phyloP scores from a whole-genome alignment of 2,329 filamentous ascomycete genomes.

The Stagonosporopsis tanaceti region DNA sequence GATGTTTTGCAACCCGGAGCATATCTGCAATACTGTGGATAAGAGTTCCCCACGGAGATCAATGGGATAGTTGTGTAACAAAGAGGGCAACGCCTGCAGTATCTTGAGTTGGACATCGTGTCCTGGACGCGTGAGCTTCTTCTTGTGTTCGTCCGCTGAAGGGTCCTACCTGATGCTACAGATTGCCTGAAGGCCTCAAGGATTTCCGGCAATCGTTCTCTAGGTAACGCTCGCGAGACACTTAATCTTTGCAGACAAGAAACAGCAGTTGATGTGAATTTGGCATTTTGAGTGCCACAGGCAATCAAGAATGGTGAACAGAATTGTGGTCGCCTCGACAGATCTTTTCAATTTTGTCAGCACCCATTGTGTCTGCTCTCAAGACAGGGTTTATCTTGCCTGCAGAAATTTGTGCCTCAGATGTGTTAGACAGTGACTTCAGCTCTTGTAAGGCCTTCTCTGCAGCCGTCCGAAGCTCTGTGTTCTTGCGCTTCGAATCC shows the following conservation, averaged over 20 bases:
- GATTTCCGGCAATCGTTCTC: constrained; percentile 81
- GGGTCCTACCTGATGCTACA: constrained; percentile 68
- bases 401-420: constrained; percentile 77
- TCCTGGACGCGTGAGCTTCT: constrained; percentile 50
- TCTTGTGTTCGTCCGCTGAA: too few relatives aligned
- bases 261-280: constrained; percentile 86
- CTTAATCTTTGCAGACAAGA: constrained; percentile 90
- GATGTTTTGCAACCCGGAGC: constrained; percentile 86
- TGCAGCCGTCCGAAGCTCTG: constrained; percentile 87
- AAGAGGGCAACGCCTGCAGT: constrained; percentile 85
- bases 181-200: constrained; percentile 88
- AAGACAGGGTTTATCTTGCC: constrained; percentile 56
- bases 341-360: constrained; percentile 64
- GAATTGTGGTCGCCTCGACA: constrained; percentile 82
- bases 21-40: constrained; percentile 85
- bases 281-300: constrained; percentile 87
- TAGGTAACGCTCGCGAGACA: constrained; percentile 79
- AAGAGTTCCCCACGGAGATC: constrained; percentile 84
- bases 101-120: constrained; percentile 96
- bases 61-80: constrained; percentile 87
- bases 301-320: constrained; percentile 94
- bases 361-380: not conserved
- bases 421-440: constrained; percentile 75
- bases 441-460: constrained; percentile 94
- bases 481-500: constrained; percentile 94